Conservation (phyloP, 768 basidiomycete species). For the Boletus eberwhitei region DNA sequence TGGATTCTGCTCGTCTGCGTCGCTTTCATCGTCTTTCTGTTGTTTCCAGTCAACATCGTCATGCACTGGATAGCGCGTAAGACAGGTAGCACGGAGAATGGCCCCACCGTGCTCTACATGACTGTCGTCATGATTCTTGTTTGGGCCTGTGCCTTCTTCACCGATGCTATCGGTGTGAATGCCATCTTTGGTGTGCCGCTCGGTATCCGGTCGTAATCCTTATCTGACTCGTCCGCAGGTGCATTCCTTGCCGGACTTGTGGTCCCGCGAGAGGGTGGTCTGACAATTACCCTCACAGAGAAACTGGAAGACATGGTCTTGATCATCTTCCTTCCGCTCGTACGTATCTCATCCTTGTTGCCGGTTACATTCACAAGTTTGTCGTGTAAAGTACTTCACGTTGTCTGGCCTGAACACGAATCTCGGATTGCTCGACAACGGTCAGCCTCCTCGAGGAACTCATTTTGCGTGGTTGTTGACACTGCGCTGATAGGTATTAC, state of each 20-base stretch:
- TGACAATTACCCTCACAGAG: conserved; percentile 84
- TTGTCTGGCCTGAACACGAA: conserved; percentile 88
- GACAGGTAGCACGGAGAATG: conserved; percentile 78
- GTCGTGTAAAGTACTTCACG: conserved; percentile 74
- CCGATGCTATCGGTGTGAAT: conserved; percentile 88
- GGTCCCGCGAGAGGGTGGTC: conserved; percentile 84
- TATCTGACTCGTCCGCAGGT: conserved; percentile 35
- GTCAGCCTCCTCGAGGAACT: conserved; percentile 31
- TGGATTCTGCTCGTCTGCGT: conserved; percentile 80
- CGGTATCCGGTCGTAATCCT: not conserved
- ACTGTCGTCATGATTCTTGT: conserved; percentile 74
- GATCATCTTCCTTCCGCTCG: conserved; percentile 85
- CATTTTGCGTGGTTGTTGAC: not conserved
- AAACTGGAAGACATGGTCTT: conserved; percentile 96
- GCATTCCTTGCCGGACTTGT: conserved; percentile 80
- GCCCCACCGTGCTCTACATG: conserved; percentile 89
- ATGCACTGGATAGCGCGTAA: conserved; percentile 71
- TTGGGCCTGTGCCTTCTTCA: conserved; percentile 89
- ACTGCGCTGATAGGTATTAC: conserved; percentile 49
- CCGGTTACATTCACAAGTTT: not conserved
- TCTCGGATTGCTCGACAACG: conserved; percentile 77
- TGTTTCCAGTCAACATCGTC: conserved; percentile 59
- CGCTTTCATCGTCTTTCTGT: conserved; percentile 75
- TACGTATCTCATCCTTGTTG: conserved; percentile 25
- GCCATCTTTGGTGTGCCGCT: conserved; percentile 72